phyloP scores from a whole-genome alignment of 1,284 basidiomycete species.

The Papiliotrema terrestris region DNA sequence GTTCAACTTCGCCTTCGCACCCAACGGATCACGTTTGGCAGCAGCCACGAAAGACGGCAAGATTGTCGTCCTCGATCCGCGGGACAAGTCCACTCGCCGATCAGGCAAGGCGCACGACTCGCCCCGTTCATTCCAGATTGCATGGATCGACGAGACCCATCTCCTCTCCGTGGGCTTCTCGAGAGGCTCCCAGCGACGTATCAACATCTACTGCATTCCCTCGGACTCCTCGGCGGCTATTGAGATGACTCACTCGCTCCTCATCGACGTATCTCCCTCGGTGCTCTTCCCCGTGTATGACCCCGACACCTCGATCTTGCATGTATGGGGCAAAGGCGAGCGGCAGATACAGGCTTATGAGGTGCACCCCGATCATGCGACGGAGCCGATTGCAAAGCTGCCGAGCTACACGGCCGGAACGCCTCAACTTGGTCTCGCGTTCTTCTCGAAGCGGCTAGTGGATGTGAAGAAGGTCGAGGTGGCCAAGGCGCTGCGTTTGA shows the following conservation, averaged over 20 bases:
- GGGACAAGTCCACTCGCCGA: constrained; percentile 14
- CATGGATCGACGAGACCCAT: constrained; percentile 47
- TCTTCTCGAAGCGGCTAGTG: constrained; percentile 46
- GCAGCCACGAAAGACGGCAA: constrained; percentile 50
- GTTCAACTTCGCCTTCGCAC: constrained; percentile 46
- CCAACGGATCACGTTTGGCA: constrained; percentile 45
- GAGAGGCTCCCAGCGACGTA: constrained; percentile 48
- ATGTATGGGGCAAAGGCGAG: constrained; percentile 52
- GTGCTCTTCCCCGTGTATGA: constrained; percentile 52
- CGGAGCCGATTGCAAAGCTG: constrained; percentile 40
- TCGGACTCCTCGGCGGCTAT: constrained; percentile 22
- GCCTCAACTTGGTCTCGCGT: constrained; percentile 49
- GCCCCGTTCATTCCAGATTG: constrained; percentile 47
- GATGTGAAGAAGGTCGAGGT: constrained; percentile 52
- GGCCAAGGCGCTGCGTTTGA: constrained; percentile 44
- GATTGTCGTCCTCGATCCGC: constrained; percentile 49
- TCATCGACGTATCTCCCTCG: constrained; percentile 52
- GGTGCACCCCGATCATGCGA: constrained; percentile 30
- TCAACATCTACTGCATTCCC: constrained; percentile 44
- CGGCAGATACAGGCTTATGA: constrained; percentile 49
- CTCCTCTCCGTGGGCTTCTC: constrained; percentile 51
- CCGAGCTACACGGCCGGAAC: constrained; percentile 42
- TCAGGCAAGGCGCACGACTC: constrained; percentile 46
- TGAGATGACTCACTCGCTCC: constrained; percentile 15
- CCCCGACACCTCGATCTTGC: constrained; percentile 50